A percentile compares a stretch with the other conserved stretches of the same genome.
Evolutionary conservation across 257 asterid species (phyloP).

Genomic region (Schizonepeta tenuifolia): DNA sequence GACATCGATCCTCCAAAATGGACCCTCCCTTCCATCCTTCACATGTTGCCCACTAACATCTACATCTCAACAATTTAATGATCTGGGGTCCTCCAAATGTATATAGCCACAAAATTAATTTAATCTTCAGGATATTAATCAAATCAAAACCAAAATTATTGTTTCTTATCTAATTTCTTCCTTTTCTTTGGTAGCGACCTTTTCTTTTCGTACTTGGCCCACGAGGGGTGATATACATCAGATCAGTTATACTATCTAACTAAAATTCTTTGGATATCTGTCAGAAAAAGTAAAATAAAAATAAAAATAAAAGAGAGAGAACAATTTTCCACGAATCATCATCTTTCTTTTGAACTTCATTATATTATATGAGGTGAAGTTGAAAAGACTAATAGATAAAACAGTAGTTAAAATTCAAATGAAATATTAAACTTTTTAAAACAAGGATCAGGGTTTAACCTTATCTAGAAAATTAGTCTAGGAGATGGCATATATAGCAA

Average conservation of each 20-base stretch:
- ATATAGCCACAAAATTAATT: not conserved
- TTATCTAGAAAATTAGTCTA: not conserved
- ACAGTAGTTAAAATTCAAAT: not conserved
- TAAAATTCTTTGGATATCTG: slow-evolving; percentile 36
- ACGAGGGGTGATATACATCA: slow-evolving; percentile 42
- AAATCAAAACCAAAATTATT: slow-evolving; percentile 13
- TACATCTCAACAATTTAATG: slow-evolving; percentile 63
- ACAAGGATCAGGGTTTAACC: not conserved
- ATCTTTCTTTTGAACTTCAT: slow-evolving; percentile 40
- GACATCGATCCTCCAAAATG: slow-evolving; percentile 39
- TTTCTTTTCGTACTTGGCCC: slow-evolving; percentile 24
- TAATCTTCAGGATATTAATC: slow-evolving; percentile 10
- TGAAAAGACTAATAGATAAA: slow-evolving; percentile 16
- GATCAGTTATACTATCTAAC: slow-evolving; percentile 41
- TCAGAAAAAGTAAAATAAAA: not conserved
- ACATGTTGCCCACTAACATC: slow-evolving; percentile 92
- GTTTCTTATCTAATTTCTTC: not conserved
- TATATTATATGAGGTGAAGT: slow-evolving; percentile 16
- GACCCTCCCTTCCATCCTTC: slow-evolving; percentile 70
- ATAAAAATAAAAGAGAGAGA: not conserved
- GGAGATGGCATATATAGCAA: not conserved
- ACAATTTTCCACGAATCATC: slow-evolving; percentile 33
- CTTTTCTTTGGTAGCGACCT: not conserved
- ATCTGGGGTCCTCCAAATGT: slow-evolving; percentile 36
- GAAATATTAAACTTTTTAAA: not conserved